Conservation (phyloP, 345 rosid genomes). For the Rubroshorea leprosula region DNA sequence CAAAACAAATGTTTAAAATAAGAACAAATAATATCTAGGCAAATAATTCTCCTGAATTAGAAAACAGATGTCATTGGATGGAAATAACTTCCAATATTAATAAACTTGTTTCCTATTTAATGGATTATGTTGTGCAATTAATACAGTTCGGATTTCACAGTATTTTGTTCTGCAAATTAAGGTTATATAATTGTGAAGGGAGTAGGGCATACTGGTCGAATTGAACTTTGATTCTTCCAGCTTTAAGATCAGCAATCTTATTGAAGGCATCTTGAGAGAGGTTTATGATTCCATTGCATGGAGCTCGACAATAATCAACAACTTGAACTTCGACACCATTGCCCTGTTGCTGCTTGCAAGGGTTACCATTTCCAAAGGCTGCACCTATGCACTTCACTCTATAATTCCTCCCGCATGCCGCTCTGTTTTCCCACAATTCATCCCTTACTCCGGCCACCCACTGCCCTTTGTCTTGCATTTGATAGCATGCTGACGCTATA, state of each 20-base stretch:
- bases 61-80: too few species aligned
- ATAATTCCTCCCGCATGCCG: slow-evolving; percentile 36
- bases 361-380: slow-evolving; percentile 31
- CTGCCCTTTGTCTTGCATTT: slow-evolving; percentile 15
- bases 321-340: slow-evolving; percentile 30
- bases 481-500: slow-evolving; percentile 45
- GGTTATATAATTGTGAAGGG: too few species aligned
- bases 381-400: slow-evolving; percentile 33
- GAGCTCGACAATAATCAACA: slow-evolving; percentile 34
- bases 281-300: slow-evolving; percentile 33
- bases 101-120: too few species aligned
- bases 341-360: slow-evolving; percentile 37
- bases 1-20: too few species aligned
- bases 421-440: slow-evolving; percentile 35
- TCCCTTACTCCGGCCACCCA: slow-evolving; percentile 52
- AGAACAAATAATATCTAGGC: too few species aligned
- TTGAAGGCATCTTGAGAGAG: slow-evolving; percentile 47
- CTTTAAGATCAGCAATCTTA: slow-evolving; percentile 33
- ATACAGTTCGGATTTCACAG: too few species aligned
- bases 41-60: too few species aligned
- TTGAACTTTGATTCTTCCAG: slow-evolving; percentile 35
- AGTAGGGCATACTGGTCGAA: slow-evolving; percentile 24
- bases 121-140: too few species aligned
- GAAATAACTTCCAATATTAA: too few species aligned
- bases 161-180: too few species aligned